Percentiles rank a stretch among this genome's conserved stretches.
Conservation (phyloP, 2,329 filamentous ascomycete species). For the Lachnum nothofagi region DNA sequence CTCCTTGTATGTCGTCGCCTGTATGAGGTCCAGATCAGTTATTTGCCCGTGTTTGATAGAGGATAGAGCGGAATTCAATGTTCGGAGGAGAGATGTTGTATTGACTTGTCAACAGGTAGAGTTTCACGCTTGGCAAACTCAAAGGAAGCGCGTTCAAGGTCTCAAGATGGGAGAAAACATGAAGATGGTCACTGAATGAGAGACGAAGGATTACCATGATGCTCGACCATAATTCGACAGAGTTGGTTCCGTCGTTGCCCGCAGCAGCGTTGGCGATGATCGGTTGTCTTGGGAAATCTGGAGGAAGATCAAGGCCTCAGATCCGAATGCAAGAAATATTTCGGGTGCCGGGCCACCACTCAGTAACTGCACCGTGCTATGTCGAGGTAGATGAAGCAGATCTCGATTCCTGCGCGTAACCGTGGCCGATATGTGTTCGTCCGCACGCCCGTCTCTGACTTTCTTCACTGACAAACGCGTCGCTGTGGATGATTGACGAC, state of each 20-base stretch:
- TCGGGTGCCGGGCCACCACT: background rate
- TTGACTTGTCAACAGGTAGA: too few species aligned
- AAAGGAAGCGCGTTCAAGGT: constrained; percentile 1
- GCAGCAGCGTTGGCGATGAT: background rate
- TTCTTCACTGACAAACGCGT: too few species aligned
- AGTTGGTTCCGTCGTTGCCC: background rate
- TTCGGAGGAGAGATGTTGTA: too few species aligned
- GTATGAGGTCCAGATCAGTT: constrained; percentile 14
- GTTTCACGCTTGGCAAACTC: too few species aligned
- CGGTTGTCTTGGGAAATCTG: background rate
- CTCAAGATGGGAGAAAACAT: constrained; percentile 3
- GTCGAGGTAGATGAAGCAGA: too few species aligned
- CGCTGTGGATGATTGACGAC: too few species aligned
- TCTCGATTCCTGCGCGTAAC: too few species aligned
- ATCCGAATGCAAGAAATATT: background rate
- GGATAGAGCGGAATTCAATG: background rate
- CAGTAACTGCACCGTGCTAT: too few species aligned
- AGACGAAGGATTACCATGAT: constrained; percentile 29
- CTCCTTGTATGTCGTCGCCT: constrained; percentile 27
- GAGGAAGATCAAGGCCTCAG: background rate
- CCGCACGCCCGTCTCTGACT: too few species aligned
- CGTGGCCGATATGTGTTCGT: too few species aligned
- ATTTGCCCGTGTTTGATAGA: background rate
- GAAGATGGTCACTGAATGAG: constrained; percentile 24
- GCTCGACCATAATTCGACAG: constrained; percentile 32